Percentiles rank a stretch among this genome's conserved stretches.
These are phyloP conservation scores for Acacia concinna DNA, from an alignment of 331 rosid genomes.

Conservation along the genomic window DNA sequence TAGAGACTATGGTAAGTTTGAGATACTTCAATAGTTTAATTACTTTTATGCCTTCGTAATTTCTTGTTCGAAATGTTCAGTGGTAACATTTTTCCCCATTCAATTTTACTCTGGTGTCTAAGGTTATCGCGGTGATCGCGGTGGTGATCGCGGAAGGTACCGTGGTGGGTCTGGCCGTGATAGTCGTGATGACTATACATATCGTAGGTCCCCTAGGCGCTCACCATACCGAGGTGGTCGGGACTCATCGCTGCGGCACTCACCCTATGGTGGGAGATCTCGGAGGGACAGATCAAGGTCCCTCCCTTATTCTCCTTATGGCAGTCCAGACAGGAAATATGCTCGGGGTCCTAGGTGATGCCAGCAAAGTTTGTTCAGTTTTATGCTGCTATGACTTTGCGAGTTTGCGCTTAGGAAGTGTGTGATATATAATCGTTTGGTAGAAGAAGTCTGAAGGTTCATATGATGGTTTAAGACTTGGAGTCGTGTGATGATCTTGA, in stretches of 20 bases:
- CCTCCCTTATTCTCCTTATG: constrained; percentile 63
- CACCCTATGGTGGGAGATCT: constrained; percentile 77
- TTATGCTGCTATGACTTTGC: background rate
- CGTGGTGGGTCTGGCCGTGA: constrained; percentile 75
- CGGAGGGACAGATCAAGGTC: constrained; percentile 89
- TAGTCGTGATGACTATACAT: constrained; percentile 76
- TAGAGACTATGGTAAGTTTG: constrained; percentile 71
- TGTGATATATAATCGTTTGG: background rate
- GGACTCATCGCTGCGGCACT: constrained; percentile 71
- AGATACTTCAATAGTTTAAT: background rate
- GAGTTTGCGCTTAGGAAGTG: constrained; percentile 2
- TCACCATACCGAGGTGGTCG: constrained; percentile 81
- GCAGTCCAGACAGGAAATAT: constrained; percentile 78
- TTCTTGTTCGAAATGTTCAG: background rate
- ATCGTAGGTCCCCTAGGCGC: constrained; percentile 85
- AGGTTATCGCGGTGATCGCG: constrained; percentile 51
- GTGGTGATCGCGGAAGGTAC: constrained; percentile 55
- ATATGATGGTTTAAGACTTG: background rate
- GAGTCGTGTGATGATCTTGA: background rate
- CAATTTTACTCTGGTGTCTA: constrained; percentile 17
- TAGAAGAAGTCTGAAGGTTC: background rate
- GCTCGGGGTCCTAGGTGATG: constrained; percentile 66
- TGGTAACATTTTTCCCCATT: background rate
- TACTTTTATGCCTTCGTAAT: background rate
- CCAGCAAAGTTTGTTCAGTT: constrained; percentile 2